Base-by-base conservation (phyloP, 768 basidiomycete genomes). In the Psilocybe cubensis region DNA sequence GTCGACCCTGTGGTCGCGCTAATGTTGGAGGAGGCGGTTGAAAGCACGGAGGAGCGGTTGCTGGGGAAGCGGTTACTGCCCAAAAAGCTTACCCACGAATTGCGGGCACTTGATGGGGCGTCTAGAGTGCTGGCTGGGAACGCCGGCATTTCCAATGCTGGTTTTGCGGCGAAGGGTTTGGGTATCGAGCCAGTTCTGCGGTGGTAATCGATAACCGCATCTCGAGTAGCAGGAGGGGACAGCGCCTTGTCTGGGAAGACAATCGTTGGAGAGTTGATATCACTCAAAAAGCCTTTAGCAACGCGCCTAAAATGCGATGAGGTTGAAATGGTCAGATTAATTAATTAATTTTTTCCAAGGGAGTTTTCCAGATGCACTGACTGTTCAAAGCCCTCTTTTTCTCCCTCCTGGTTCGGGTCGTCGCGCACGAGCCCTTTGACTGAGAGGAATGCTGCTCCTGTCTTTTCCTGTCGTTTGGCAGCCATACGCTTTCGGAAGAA, bases 221-320 rank as follows among this genome's bases (percentile, higher is more conserved):
- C 73, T 43, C 72, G 71, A 29, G 74, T 67, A 49, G 65, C 48
- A 20, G 68, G 65, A 29, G 71, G 75, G 23, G 74, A 59, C 56
- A 82, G 68, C 20, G 76, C 75, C 63, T 77, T 81, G 14, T 77
- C 74, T 9, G 89, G 89, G 56, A 89, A 74, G 23, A 83, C 60
- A 52, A 89, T 73, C 40, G 76, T 75, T 11, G 72, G 58, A 23
- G 79, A 76, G 44, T 86, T 53, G 41, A 77, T 72, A 10, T 66
- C 62, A 38, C 82, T 74, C 17, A 82, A 82, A 68, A 83, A 68
- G 25, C 50, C 58, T 60, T 61, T 60, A 24, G 54, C 52, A 38
- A 56, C 6, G 49, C 64, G 60, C 51, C 59, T 61, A 58, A 55
- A 52, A 33, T 48, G 25, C 57, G 28, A 21, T 49, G n/a, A 38